phyloP scores from a whole-genome alignment of 1,284 basidiomycete genomes.

The Ustilago sp. region DNA sequence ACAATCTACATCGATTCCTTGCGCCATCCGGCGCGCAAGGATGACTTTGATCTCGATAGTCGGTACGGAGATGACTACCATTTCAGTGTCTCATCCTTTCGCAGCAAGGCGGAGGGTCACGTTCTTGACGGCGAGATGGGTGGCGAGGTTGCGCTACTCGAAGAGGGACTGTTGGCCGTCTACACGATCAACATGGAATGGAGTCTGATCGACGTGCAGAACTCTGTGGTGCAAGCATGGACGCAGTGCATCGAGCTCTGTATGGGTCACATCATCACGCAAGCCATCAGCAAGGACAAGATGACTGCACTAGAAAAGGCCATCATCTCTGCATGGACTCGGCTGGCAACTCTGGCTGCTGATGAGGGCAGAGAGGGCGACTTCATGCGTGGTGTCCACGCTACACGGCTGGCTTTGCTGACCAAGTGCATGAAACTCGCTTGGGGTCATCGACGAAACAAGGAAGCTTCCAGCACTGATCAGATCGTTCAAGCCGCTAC shows the following conservation, averaged over 20 bases:
- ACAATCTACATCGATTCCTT: slow-evolving; percentile 71
- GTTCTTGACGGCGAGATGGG: slow-evolving; percentile 30
- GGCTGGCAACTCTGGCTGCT: slow-evolving; percentile 72
- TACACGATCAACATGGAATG: slow-evolving; percentile 83
- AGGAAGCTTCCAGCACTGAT: slow-evolving; percentile 58
- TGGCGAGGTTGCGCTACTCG: slow-evolving; percentile 44
- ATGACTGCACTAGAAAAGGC: slow-evolving; percentile 32
- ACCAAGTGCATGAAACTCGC: slow-evolving; percentile 80
- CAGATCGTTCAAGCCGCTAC: slow-evolving; percentile 77
- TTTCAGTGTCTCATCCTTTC: slow-evolving; percentile 72
- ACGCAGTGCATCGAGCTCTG: slow-evolving; percentile 75
- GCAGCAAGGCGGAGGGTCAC: slow-evolving; percentile 65
- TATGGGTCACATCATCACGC: slow-evolving; percentile 75
- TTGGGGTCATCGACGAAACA: slow-evolving; percentile 72
- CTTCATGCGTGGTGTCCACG: slow-evolving; percentile 85
- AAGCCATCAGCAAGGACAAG: slow-evolving; percentile 75
- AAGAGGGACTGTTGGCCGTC: slow-evolving; percentile 70
- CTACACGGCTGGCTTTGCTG: slow-evolving; percentile 79
- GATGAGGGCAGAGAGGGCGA: slow-evolving; percentile 81
- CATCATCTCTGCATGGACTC: slow-evolving; percentile 46
- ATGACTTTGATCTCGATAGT: slow-evolving; percentile 73
- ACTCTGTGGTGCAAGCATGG: slow-evolving; percentile 82
- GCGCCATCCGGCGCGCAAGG: slow-evolving; percentile 75
- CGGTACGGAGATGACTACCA: slow-evolving; percentile 84
- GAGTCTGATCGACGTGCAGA: slow-evolving; percentile 83